These are phyloP conservation scores for Rhizoclosmatium globosum DNA, from an alignment of 192 early-diverging fungal species.

Conservation along the genomic window DNA sequence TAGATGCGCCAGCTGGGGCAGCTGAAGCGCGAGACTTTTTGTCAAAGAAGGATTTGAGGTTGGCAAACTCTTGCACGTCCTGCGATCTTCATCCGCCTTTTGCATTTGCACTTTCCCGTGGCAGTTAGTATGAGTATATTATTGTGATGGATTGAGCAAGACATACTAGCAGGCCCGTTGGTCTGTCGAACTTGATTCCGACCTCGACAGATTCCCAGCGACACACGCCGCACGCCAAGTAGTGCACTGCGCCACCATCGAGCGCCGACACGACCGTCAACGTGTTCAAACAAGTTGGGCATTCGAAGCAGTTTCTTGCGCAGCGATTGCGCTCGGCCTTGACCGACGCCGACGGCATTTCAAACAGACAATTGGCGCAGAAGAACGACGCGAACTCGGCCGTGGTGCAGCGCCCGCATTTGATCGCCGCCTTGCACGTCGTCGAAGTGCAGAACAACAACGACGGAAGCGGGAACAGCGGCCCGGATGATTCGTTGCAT, in stretches of 20 bases:
- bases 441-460: constrained; percentile 83
- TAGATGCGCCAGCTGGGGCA: neutral
- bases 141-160: neutral
- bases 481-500: neutral
- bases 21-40: constrained; percentile 19
- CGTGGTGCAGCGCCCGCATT: constrained; percentile 83
- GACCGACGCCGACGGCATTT: constrained; percentile 95
- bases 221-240: constrained; percentile 86
- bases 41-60: constrained; percentile 87
- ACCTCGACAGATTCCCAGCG: constrained; percentile 94
- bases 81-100: constrained; percentile 72
- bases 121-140: constrained; percentile 20
- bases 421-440: constrained; percentile 75
- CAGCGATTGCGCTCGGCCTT: constrained; percentile 91
- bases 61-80: constrained; percentile 83
- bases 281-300: constrained; percentile 38
- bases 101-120: constrained; percentile 91
- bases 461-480: constrained; percentile 39
- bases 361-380: constrained; percentile 97
- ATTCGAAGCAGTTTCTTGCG: constrained; percentile 42
- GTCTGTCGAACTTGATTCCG: constrained; percentile 91
- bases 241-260: constrained; percentile 58
- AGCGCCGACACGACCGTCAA: constrained; percentile 32
- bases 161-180: constrained; percentile 85
- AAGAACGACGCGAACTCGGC: constrained; percentile 91